Base-by-base conservation (phyloP, 2,329 filamentous ascomycete genomes). In the Periconia sp. region DNA sequence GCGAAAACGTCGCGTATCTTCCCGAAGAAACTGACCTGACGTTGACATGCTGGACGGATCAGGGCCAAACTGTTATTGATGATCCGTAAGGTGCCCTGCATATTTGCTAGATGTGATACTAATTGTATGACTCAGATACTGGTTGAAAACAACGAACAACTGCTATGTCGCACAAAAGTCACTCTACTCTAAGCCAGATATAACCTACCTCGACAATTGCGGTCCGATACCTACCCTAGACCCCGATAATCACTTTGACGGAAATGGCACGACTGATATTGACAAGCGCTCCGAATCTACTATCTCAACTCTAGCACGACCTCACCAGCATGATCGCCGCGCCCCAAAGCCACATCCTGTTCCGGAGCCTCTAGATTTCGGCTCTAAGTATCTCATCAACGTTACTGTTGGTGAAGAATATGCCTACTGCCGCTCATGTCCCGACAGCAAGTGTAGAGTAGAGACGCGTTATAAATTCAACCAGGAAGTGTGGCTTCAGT, bases 101-200 rank as follows among this genome's bases (percentile, higher is more conserved):
- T 8, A 7, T 25, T 25, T 25, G n/a, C n/a, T n/a, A n/a, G n/a
- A 25, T 25, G 23, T 25, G 9, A 30, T 30, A n/a, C n/a, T n/a
- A n/a, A n/a, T n/a, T n/a, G n/a, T n/a, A n/a, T n/a, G n/a, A n/a
- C 10, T 11, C 17, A 65, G 59, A 5, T 59, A 57, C 40, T 61
- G 56, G 56, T 16, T 59, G 12, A 66, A 65, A 25, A 66, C 63
- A 18, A 61, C 57, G 16, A 59, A 63, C 40, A 64, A 65, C 36
- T 66, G 61, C 48, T 66, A 65, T 39, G 59, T 66, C 17, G 53
- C 60, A 1, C 42, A 51, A 19, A 64, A 58, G 13, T 50, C 50
- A 8, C 46, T 66, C 4, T 57, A 60, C 36, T 50, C 46, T 7
- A 55, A 54, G 11, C 61, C 61, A 5, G 50, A 65, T 29, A 52